A percentile compares a stretch with the other conserved stretches of the same genome.
These are phyloP conservation scores for Tieghemiomyces parasiticus DNA, from an alignment of 192 early-diverging fungal genomes.

Conservation along the genomic window DNA sequence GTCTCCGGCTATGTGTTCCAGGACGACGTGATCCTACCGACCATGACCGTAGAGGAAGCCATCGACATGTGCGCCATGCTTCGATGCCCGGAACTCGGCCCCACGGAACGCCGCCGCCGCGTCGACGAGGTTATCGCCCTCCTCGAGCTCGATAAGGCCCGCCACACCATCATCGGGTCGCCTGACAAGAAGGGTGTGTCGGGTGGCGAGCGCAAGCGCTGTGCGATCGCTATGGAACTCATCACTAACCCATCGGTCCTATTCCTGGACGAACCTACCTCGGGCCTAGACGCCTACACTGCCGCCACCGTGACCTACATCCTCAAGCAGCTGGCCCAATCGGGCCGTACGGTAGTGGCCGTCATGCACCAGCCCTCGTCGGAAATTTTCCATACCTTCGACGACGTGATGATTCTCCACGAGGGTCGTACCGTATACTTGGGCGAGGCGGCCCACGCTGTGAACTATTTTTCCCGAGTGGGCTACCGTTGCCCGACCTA, in stretches of 20 bases:
- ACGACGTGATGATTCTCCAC: constrained; percentile 48
- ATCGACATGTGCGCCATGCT: constrained; percentile 47
- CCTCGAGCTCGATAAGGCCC: constrained; percentile 45
- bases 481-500: constrained; percentile 34
- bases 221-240: constrained; percentile 58
- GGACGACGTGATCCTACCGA: constrained; percentile 45
- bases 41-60: constrained; percentile 65
- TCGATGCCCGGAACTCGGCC: constrained; percentile 18
- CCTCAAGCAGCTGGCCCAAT: constrained; percentile 24
- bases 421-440: constrained; percentile 58
- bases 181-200: constrained; percentile 46
- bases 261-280: constrained; percentile 59
- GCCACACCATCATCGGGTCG: constrained; percentile 50
- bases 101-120: constrained; percentile 13
- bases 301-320: constrained; percentile 31
- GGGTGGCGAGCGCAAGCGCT: constrained; percentile 60
- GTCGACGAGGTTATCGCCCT: constrained; percentile 39
- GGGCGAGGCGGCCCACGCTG: constrained; percentile 26
- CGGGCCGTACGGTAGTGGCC: constrained; percentile 25
- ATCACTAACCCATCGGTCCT: constrained; percentile 49
- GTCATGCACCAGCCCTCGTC: constrained; percentile 39
- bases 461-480: constrained; percentile 27
- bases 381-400: constrained; percentile 44
- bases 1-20: constrained; percentile 38
- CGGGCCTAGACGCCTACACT: constrained; percentile 44